Conservation (phyloP, 2,329 filamentous ascomycete species). For the Aspergillus puulaauensis region DNA sequence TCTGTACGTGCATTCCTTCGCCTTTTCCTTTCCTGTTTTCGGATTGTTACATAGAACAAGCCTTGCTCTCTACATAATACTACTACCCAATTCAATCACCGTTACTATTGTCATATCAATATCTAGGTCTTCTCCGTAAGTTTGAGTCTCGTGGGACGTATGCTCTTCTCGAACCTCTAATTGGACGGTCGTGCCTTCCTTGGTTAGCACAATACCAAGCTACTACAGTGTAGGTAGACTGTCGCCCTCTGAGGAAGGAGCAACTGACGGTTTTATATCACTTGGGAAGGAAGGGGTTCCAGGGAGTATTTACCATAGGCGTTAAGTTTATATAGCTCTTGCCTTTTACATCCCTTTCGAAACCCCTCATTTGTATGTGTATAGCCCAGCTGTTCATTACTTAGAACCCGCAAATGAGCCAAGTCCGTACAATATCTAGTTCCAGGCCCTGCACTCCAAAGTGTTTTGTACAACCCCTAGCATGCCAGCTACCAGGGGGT, state of each 20-base stretch:
- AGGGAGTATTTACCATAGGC: not conserved
- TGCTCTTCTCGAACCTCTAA: too few relatives aligned
- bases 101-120: too few relatives aligned
- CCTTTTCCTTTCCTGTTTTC: not conserved
- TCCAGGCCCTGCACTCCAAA: not conserved
- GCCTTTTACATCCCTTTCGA: not conserved
- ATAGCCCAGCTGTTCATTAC: not conserved
- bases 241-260: not conserved
- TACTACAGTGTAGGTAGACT: too few relatives aligned
- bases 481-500: slow-evolving; percentile 12
- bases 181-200: too few relatives aligned
- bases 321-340: not conserved
- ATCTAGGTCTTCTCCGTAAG: too few relatives aligned
- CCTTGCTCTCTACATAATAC: not conserved
- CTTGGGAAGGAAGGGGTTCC: not conserved
- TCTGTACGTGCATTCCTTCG: not conserved
- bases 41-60: not conserved
- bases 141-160: too few relatives aligned
- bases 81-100: not conserved
- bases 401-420: not conserved
- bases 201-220: not conserved
- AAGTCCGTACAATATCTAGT: not conserved
- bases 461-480: not conserved
- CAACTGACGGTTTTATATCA: not conserved
- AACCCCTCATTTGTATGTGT: not conserved